Base-by-base conservation (phyloP, 1,284 basidiomycete species). In the Rhodotorula sp. region DNA sequence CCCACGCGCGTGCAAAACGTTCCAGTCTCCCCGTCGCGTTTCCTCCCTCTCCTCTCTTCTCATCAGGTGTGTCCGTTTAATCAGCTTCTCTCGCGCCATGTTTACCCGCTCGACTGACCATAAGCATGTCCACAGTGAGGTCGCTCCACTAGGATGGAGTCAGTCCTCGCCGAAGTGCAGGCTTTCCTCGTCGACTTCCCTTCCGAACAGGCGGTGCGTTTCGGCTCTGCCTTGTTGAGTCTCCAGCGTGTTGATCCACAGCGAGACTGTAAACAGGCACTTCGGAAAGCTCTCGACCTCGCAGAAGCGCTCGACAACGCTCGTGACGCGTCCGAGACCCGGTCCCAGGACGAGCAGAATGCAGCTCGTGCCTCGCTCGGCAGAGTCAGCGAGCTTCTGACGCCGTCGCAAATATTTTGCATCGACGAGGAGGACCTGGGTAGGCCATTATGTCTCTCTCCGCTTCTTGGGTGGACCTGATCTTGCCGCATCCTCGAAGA, bases 131-230 rank as follows among this genome's bases (percentile, higher is more conserved):
- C 25, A 27, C 19, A 22, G 32, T 27, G 55, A 10, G 19, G 34
- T 10, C 32, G 19, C 46, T 13, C 21, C 17, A 46, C 29, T 6
- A 8, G 27, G 1, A 51, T 29, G 37, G 61, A 54, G 4, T 36
- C 3, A n/a, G 19, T 21, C 25, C 37, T 62, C 8, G 46, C 2
- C 27, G n/a, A 54, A 19, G 51, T 54, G n/a, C 12, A 34, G 13
- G 41, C 22, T 7, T 41, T 64, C 29, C 62, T 64, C 62, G 15
- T 29, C 62, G 62, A 55, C 62, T 64, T 64, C 44, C 53, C 62
- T 1, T 17, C 27, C 22, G 51, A 55, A 36, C 53, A 44, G 32
- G 13, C 13, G 21, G 62, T 64, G n/a, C 41, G 62, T 37, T 0
- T 29, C 27, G 7, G 0, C 27, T 4, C 25, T 34, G 25, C 9